Base-by-base conservation (phyloP, 345 rosid genomes). In the Microthlaspi erraticum region DNA sequence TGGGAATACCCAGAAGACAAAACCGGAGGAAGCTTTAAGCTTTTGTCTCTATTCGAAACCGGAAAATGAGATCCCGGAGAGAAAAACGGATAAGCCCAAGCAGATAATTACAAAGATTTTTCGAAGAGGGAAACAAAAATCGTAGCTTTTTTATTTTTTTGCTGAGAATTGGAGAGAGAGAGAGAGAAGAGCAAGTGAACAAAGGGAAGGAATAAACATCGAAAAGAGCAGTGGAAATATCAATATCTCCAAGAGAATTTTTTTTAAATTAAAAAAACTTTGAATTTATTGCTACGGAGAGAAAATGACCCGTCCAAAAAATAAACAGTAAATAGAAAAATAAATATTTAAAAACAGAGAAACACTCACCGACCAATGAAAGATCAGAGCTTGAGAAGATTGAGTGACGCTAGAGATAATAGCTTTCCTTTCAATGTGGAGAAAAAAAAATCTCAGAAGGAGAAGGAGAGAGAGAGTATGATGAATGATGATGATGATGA, bases 141-240 rank as follows among this genome's bases (percentile, higher is more conserved):
- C 43, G 23, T 23, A 23, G 11, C 8, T 54, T 56, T 55, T 10
- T 60, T 46, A 23, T 8, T 14, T 38, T 26, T 12, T 26, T 9
- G 10, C 10, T 37, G 61, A 20, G 62, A 33, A 59, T 23, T 46
- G 14, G 36, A 49, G 43, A 68, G 59, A 10, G 17, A 2, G 52
- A 37, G 50, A 41, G 39, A 50, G 29, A 58, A 74, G 73, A 81
- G 72, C 70, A 79, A 64, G 61, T 71, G 75, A 77, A 81, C 85
- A 86, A 84, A 81, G 85, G 18, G 88, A 88, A 90, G 87, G 96
- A 90, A 93, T 89, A 86, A 88, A 87, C 97, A 81, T 88, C 84
- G 93, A 87, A 86, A 91, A 79, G 85, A 81, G 88, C 81, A 91
- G 90, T 86, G 83, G 85, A 87, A 86, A 66, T 70, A 76, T 88